Percentiles rank a stretch among this genome's conserved stretches.
Conservation (phyloP, 805 yeast genomes). For the Saturnispora sekii region DNA sequence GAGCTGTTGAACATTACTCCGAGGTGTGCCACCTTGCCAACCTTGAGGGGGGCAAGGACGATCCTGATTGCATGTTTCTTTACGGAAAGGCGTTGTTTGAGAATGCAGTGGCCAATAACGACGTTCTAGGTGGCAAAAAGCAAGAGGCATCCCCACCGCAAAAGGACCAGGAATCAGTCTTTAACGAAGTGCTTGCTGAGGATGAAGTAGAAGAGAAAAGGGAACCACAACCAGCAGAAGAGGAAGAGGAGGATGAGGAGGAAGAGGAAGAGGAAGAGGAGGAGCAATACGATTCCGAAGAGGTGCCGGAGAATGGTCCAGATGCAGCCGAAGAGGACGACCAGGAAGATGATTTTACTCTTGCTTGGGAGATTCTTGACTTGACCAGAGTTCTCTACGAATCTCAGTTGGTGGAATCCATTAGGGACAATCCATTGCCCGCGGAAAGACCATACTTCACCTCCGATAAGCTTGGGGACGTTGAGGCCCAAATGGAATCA, state of each 20-base stretch:
- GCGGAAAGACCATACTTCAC: slow-evolving; percentile 14
- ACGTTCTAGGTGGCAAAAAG: slow-evolving; percentile 53
- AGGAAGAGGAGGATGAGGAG: slow-evolving; percentile 11
- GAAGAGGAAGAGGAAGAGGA: slow-evolving; percentile 29
- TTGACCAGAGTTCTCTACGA: slow-evolving; percentile 62
- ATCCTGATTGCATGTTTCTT: slow-evolving; percentile 59
- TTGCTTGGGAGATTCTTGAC: slow-evolving; percentile 83
- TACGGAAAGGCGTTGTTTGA: slow-evolving; percentile 79
- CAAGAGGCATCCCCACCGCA: slow-evolving; percentile 13
- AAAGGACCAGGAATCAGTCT: slow-evolving; percentile 18
- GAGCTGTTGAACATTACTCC: slow-evolving; percentile 62
- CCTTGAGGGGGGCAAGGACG: slow-evolving; percentile 48
- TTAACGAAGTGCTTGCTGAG: slow-evolving; percentile 31
- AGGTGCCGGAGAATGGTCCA: slow-evolving; percentile 16
- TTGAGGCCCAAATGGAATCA: not conserved
- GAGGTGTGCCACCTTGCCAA: slow-evolving; percentile 57
- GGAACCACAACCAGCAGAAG: slow-evolving; percentile 21
- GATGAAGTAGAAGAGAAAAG: slow-evolving; percentile 28
- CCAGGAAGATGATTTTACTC: slow-evolving; percentile 67
- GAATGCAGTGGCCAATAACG: slow-evolving; percentile 64
- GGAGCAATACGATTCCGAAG: slow-evolving; percentile 15
- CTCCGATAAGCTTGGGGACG: slow-evolving; percentile 16
- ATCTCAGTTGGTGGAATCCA: slow-evolving; percentile 18
- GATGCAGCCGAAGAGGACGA: slow-evolving; percentile 27
- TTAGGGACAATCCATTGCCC: not conserved